phyloP scores from a whole-genome alignment of 2,329 filamentous ascomycete genomes.

The Aspergillus flavus region DNA sequence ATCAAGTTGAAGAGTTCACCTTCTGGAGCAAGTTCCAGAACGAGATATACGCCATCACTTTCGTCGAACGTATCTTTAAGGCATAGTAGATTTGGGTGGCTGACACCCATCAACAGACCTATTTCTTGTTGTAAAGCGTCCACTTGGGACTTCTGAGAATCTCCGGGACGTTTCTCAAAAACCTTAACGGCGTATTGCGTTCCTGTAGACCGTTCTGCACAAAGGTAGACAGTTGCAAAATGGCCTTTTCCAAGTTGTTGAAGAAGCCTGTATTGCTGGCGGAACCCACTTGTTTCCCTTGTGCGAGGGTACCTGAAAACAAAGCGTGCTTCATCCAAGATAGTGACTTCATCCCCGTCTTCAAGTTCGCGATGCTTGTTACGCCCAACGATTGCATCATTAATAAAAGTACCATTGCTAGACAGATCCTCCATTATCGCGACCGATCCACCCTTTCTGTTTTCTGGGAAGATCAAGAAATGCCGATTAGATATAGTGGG shows the following conservation, averaged over 20 bases:
- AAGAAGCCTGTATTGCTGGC: conserved; percentile 80
- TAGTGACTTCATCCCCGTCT: conserved; percentile 87
- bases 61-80: conserved; percentile 96
- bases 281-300: conserved; percentile 74
- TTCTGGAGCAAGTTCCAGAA: conserved; percentile 86
- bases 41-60: conserved; percentile 82
- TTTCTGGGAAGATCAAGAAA: conserved; percentile 59
- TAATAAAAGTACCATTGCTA: conserved; percentile 94
- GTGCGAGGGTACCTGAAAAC: conserved; percentile 86
- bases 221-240: conserved; percentile 91
- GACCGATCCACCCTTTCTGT: conserved; percentile 57
- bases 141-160: conserved; percentile 79
- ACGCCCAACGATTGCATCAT: conserved; percentile 84
- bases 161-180: conserved; percentile 82
- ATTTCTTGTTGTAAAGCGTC: conserved; percentile 94
- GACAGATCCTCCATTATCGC: conserved; percentile 91
- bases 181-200: conserved; percentile 89
- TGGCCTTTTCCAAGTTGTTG: conserved; percentile 92
- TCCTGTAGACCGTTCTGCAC: conserved; percentile 81
- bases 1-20: conserved; percentile 97
- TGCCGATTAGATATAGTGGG: conserved; percentile 82
- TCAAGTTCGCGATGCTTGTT: conserved; percentile 88
- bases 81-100: conserved; percentile 88
- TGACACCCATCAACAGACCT: conserved; percentile 94
- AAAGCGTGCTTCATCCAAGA: conserved; percentile 82